phyloP scores from a whole-genome alignment of 768 basidiomycete species.

The Pleurotus platypus region DNA sequence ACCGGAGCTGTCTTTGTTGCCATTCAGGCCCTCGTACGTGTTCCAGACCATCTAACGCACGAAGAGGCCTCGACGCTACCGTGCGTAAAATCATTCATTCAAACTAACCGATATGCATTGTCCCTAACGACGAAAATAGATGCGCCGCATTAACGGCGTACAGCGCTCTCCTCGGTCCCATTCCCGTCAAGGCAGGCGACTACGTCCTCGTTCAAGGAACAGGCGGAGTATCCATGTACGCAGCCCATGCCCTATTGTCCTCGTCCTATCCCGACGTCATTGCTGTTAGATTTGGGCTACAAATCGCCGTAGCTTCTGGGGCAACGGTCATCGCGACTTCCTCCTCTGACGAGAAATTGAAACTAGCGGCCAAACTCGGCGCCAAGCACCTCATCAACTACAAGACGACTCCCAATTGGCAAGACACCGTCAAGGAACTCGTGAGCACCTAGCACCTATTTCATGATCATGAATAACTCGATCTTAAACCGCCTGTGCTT shows the following conservation, averaged over 20 bases:
- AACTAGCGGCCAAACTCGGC: slow-evolving; percentile 50
- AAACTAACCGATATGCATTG: background rate
- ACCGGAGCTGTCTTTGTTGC: too few relatives aligned
- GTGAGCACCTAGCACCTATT: slow-evolving; percentile 21
- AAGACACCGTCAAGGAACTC: slow-evolving; percentile 42
- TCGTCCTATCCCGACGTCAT: too few relatives aligned
- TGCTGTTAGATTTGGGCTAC: slow-evolving; percentile 43
- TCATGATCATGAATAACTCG: background rate
- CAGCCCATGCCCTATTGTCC: too few relatives aligned
- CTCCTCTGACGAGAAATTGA: slow-evolving; percentile 61
- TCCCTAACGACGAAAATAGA: slow-evolving; percentile 19
- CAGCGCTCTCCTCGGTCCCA: slow-evolving; percentile 47
- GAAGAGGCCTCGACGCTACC: slow-evolving; percentile 65
- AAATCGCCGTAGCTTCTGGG: slow-evolving; percentile 60
- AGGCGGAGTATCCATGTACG: slow-evolving; percentile 52
- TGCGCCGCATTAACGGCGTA: slow-evolving; percentile 66
- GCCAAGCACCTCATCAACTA: slow-evolving; percentile 61
- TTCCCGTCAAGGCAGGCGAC: slow-evolving; percentile 56
- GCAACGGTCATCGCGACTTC: slow-evolving; percentile 66
- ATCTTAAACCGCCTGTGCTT: background rate
- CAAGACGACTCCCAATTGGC: slow-evolving; percentile 53
- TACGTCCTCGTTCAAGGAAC: slow-evolving; percentile 55
- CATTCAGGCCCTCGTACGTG: slow-evolving; percentile 39
- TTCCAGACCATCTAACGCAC: slow-evolving; percentile 56
- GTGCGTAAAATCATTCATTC: slow-evolving; percentile 24